Evolutionary conservation across 768 basidiomycete genomes (phyloP).

Genomic region (Scleroderma citrinum): DNA sequence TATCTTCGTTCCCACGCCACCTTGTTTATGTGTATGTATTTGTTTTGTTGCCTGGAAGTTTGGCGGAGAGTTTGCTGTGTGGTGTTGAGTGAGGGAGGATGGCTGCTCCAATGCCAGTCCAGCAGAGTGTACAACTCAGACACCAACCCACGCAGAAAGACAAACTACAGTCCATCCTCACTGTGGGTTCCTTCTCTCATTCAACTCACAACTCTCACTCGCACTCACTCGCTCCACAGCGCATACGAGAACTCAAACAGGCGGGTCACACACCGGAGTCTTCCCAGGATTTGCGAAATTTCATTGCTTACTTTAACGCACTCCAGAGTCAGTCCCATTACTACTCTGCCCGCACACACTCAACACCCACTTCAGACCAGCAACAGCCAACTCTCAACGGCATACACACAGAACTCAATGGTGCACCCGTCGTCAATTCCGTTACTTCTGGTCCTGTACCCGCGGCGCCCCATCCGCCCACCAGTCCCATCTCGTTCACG

Average conservation of each 20-base stretch:
- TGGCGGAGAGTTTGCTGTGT: too few species aligned
- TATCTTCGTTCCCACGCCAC: too few species aligned
- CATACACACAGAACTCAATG: constrained; percentile 20
- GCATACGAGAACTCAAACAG: constrained; percentile 37
- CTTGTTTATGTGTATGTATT: too few species aligned
- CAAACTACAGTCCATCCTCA: constrained; percentile 19
- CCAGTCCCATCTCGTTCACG: constrained; percentile 76
- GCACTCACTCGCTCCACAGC: constrained; percentile 24
- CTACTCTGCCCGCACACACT: too few species aligned
- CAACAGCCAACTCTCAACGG: constrained; percentile 20
- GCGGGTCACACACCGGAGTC: constrained; percentile 42
- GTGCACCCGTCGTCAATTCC: constrained; percentile 27
- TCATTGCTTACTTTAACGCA: constrained; percentile 33
- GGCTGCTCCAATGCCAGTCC: constrained; percentile 17
- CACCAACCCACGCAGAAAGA: constrained; percentile 18
- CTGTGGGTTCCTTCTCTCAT: constrained; percentile 4
- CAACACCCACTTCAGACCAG: too few species aligned
- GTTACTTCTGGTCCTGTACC: constrained; percentile 48
- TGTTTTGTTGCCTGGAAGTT: too few species aligned
- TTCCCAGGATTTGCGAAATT: constrained; percentile 36
- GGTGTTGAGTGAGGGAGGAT: not conserved
- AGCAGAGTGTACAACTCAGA: constrained; percentile 15
- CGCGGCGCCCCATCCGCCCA: constrained; percentile 46
- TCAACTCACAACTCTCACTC: accelerated
- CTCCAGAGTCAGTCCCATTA: constrained; percentile 16